Evolutionary conservation across 306 rosid species (phyloP).

Genomic region (Spatholobus suberectus): DNA sequence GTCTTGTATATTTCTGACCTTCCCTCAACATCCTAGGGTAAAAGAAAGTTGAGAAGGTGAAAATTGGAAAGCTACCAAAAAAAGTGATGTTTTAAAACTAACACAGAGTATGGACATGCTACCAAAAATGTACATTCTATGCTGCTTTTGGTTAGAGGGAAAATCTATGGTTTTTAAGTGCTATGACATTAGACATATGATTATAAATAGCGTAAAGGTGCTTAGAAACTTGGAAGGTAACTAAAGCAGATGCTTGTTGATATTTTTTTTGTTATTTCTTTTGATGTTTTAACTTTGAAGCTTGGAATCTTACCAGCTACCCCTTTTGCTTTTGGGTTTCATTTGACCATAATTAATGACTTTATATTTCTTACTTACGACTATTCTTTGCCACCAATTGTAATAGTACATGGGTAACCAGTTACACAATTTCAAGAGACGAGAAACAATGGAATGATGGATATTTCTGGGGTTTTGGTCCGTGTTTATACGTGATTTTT

Average conservation of each 20-base stretch:
- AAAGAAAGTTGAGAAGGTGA: neutral
- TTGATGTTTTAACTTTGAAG: neutral
- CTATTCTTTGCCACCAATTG: neutral
- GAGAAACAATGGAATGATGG: neutral
- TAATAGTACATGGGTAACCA: neutral
- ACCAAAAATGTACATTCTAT: neutral
- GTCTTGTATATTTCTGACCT: neutral
- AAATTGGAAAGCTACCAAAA: neutral
- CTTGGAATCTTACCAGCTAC: neutral
- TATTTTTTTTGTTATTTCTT: neutral
- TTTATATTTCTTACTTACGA: neutral
- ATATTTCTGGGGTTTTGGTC: neutral
- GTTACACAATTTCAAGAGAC: neutral
- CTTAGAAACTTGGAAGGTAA: neutral
- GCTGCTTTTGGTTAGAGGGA: neutral
- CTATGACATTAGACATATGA: neutral
- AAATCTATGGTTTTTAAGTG: neutral
- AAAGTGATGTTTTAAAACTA: neutral
- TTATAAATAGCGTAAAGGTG: conserved; percentile 5
- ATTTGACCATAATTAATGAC: neutral
- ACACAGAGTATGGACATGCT: too few species aligned
- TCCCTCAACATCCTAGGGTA: neutral
- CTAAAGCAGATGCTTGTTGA: conserved; percentile 11
- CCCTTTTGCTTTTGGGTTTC: neutral
- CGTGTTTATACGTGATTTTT: neutral